Percentiles rank a stretch among this genome's conserved stretches.
phyloP scores from a whole-genome alignment of 768 basidiomycete genomes.

The Kwoniella heveanensis region DNA sequence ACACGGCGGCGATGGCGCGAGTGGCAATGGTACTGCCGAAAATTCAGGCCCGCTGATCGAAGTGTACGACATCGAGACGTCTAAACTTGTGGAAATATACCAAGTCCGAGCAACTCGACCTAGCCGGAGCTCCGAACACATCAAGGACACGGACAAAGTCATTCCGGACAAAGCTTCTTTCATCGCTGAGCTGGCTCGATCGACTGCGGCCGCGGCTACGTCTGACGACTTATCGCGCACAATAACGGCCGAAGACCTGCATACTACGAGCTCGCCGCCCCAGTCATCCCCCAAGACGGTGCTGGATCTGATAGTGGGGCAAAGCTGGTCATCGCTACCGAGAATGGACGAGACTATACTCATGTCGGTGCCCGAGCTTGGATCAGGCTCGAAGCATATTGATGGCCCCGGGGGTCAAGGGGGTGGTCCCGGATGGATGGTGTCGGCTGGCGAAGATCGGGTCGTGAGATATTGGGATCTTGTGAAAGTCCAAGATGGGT shows the following conservation, averaged over 20 bases:
- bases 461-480: constrained; percentile 88
- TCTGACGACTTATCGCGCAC: constrained; percentile 6
- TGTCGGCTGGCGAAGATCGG: constrained; percentile 88
- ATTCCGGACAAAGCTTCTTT: constrained; percentile 23
- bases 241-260: constrained; percentile 19
- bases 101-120: constrained; percentile 57
- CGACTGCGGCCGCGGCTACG: not conserved
- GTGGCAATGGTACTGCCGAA: constrained; percentile 12
- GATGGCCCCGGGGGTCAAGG: not conserved
- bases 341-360: constrained; percentile 58
- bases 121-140: constrained; percentile 4
- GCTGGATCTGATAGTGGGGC: constrained; percentile 31
- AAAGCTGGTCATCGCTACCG: constrained; percentile 29
- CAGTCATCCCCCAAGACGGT: constrained; percentile 16
- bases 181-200: constrained; percentile 28
- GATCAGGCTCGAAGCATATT: not conserved
- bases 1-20: not conserved
- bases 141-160: constrained; percentile 16
- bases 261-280: not conserved
- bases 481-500: constrained; percentile 69
- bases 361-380: constrained; percentile 58
- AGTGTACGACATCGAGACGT: constrained; percentile 90
- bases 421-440: constrained; percentile 66
- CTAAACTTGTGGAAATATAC: constrained; percentile 76
- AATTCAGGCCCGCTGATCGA: constrained; percentile 64